Percentiles rank a stretch among this genome's conserved stretches.
Evolutionary conservation across 192 early-diverging fungal genomes (phyloP).

Genomic region (Umbelopsis ramanniana): DNA sequence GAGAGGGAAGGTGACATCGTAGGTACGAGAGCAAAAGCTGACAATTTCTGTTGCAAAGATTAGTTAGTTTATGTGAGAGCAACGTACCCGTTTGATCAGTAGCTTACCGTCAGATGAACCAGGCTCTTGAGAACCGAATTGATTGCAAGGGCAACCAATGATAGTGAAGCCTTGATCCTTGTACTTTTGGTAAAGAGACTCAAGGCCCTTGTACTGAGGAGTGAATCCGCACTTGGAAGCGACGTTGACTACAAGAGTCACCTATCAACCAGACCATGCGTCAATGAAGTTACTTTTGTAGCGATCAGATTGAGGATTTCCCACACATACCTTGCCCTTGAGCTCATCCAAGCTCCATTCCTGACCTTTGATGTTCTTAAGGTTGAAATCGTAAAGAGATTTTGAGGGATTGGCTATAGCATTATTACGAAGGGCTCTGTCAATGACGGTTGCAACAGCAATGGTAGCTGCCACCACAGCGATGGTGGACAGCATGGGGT

Average conservation of each 20-base stretch:
- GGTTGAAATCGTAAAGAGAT: slow-evolving; percentile 35
- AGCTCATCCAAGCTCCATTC: slow-evolving; percentile 33
- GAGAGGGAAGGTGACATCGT: slow-evolving; percentile 86
- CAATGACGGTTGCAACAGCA: background rate
- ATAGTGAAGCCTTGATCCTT: slow-evolving; percentile 76
- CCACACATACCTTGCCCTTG: slow-evolving; percentile 34
- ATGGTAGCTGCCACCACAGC: background rate
- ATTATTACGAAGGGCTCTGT: background rate
- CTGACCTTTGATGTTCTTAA: slow-evolving; percentile 30
- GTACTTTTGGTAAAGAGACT: slow-evolving; percentile 71
- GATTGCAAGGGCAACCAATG: slow-evolving; percentile 92
- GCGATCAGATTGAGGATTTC: no score
- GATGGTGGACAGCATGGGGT: background rate
- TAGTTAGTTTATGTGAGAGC: background rate
- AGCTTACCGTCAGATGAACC: slow-evolving; percentile 49
- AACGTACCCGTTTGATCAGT: slow-evolving; percentile 37
- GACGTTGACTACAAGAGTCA: slow-evolving; percentile 82
- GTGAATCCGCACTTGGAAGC: slow-evolving; percentile 93
- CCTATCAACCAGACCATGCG: background rate
- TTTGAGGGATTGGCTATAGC: background rate
- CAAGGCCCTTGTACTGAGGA: slow-evolving; percentile 73
- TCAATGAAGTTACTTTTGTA: background rate
- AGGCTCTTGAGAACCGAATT: slow-evolving; percentile 77
- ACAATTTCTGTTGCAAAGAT: slow-evolving; percentile 40
- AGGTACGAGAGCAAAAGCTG: slow-evolving; percentile 67